A percentile compares a stretch with the other conserved stretches of the same genome.
phyloP scores from a whole-genome alignment of 2,329 filamentous ascomycete species.

The Ascochyta pisi region DNA sequence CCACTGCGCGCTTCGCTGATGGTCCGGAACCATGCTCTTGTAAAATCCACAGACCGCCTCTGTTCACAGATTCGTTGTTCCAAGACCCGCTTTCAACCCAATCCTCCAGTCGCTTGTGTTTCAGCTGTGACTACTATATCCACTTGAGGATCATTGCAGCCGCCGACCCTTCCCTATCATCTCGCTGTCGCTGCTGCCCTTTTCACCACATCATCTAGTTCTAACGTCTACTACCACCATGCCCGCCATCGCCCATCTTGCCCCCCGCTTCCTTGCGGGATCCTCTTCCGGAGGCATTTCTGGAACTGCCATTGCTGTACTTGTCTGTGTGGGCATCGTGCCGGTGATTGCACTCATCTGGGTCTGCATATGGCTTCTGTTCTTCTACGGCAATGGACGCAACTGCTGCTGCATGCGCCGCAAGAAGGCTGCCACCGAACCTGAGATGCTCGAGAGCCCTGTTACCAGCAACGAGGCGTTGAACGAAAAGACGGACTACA shows the following conservation, averaged over 20 bases:
- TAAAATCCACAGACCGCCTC: slow-evolving; percentile 22
- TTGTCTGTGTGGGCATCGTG: slow-evolving; percentile 34
- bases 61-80: slow-evolving; percentile 16
- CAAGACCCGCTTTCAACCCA: slow-evolving; percentile 19
- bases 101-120: slow-evolving; percentile 20
- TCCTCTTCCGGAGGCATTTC: slow-evolving; percentile 20
- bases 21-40: slow-evolving; percentile 20
- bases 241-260: slow-evolving; percentile 26
- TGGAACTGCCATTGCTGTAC: slow-evolving; percentile 30
- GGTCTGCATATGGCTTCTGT: slow-evolving; percentile 38
- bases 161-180: slow-evolving; percentile 9
- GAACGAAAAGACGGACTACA: slow-evolving; percentile 23
- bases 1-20: slow-evolving; percentile 22
- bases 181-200: not conserved
- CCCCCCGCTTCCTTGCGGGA: slow-evolving; percentile 22
- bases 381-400: slow-evolving; percentile 31
- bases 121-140: slow-evolving; percentile 14
- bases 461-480: slow-evolving; percentile 15
- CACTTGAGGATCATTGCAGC: slow-evolving; percentile 14
- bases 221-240: slow-evolving; percentile 16
- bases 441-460: slow-evolving; percentile 8
- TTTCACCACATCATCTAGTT: not conserved
- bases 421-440: slow-evolving; percentile 19
- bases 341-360: slow-evolving; percentile 34
- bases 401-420: slow-evolving; percentile 35